Evolutionary conservation across 2,329 filamentous ascomycete species (phyloP).

Genomic region (Ophiostoma australiae): DNA sequence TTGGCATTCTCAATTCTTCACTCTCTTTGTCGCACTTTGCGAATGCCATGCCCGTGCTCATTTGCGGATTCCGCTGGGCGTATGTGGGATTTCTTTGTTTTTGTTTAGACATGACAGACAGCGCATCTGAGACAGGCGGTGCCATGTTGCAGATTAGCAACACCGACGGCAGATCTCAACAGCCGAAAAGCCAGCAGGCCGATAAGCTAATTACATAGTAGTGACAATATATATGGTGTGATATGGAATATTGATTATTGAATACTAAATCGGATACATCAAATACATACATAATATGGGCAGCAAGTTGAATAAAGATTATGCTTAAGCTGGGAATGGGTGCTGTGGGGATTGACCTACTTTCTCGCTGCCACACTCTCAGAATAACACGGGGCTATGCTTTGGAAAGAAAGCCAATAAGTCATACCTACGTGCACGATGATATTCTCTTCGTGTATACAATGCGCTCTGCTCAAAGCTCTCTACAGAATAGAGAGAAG

Average conservation of each 20-base stretch:
- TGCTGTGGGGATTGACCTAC: background rate
- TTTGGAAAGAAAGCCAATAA: background rate
- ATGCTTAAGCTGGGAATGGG: background rate
- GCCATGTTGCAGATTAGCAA: background rate
- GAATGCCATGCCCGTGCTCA: background rate
- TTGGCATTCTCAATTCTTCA: background rate
- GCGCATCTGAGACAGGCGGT: conserved; percentile 9
- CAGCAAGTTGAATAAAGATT: background rate
- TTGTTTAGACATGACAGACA: conserved; percentile 1
- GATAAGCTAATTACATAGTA: background rate
- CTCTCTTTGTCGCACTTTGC: background rate
- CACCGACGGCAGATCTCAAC: background rate
- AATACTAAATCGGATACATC: background rate
- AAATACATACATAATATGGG: background rate
- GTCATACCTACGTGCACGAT: no score
- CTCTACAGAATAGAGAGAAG: background rate
- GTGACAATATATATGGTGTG: background rate
- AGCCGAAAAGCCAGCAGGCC: background rate
- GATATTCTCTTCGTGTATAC: no score
- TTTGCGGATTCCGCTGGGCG: background rate
- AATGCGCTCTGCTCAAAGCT: background rate
- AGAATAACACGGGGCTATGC: background rate
- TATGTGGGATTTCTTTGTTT: no score
- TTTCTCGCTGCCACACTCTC: background rate
- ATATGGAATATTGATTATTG: background rate